phyloP scores from a whole-genome alignment of 768 basidiomycete species.

The Boletus eberwhitei region DNA sequence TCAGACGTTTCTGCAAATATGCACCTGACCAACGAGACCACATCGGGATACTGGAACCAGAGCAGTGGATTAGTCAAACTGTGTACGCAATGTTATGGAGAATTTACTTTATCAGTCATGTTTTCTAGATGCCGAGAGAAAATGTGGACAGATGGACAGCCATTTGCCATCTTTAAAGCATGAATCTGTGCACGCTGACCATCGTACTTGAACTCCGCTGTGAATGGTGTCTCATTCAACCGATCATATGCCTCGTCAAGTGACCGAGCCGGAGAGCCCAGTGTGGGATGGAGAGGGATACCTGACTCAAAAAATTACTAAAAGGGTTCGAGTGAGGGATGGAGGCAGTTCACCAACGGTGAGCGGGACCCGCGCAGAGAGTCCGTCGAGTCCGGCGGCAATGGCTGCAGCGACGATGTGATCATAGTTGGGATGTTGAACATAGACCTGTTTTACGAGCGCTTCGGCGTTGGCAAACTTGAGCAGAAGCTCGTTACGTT shows the following conservation, averaged over 20 bases:
- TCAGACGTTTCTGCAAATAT: constrained; percentile 45
- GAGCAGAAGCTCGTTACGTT: constrained; percentile 35
- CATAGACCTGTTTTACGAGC: constrained; percentile 68
- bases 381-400: constrained; percentile 54
- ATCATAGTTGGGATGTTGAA: constrained; percentile 74
- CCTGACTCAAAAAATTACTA: constrained; percentile 40
- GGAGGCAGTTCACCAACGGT: constrained; percentile 52
- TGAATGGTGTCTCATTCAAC: constrained; percentile 62
- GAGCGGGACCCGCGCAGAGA: constrained; percentile 60
- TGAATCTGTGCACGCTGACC: constrained; percentile 86
- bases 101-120: constrained; percentile 79
- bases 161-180: constrained; percentile 33
- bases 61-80: constrained; percentile 10
- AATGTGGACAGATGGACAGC: constrained; percentile 47
- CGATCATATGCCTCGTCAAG: constrained; percentile 79
- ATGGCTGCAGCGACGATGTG: constrained; percentile 63
- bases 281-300: constrained; percentile 79
- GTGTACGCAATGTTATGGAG: background rate
- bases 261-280: constrained; percentile 84
- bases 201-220: constrained; percentile 90
- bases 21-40: constrained; percentile 52
- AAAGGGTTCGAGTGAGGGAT: constrained; percentile 6
- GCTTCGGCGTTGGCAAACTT: constrained; percentile 58
- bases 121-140: constrained; percentile 91
- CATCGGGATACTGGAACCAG: constrained; percentile 71